phyloP scores from a whole-genome alignment of 2,329 filamentous ascomycete genomes.

The Stachybotrys chlorohalonatus region DNA sequence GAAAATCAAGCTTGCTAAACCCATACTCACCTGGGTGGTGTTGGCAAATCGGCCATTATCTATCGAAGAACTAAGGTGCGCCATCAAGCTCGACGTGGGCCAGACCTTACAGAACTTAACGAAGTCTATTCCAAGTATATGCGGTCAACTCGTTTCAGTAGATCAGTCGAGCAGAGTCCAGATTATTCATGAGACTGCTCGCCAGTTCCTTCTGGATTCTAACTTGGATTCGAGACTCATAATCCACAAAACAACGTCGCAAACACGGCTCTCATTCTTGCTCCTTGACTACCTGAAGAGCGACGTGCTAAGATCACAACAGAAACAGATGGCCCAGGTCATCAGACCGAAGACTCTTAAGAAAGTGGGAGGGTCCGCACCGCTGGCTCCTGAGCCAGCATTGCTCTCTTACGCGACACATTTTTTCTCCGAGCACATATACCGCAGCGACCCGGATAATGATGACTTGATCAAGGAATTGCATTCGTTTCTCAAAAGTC shows the following conservation, averaged over 20 bases:
- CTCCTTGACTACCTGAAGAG: neutral
- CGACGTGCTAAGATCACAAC: neutral
- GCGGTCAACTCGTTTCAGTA: neutral
- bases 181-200: neutral
- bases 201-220: neutral
- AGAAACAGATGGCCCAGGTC: neutral
- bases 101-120: neutral
- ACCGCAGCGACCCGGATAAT: neutral
- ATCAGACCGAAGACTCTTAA: neutral
- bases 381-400: neutral
- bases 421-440: neutral
- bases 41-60: neutral
- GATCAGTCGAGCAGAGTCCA: neutral
- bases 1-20: neutral
- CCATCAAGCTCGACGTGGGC: neutral
- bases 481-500: neutral
- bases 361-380: neutral
- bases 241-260: neutral
- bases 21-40: neutral
- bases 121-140: neutral
- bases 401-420: neutral
- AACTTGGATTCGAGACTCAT: neutral
- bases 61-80: neutral
- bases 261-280: neutral
- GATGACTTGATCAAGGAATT: neutral